A percentile compares a stretch with the other conserved stretches of the same genome.
Conservation (phyloP, 768 basidiomycete species). For the Mycena capillaripes region DNA sequence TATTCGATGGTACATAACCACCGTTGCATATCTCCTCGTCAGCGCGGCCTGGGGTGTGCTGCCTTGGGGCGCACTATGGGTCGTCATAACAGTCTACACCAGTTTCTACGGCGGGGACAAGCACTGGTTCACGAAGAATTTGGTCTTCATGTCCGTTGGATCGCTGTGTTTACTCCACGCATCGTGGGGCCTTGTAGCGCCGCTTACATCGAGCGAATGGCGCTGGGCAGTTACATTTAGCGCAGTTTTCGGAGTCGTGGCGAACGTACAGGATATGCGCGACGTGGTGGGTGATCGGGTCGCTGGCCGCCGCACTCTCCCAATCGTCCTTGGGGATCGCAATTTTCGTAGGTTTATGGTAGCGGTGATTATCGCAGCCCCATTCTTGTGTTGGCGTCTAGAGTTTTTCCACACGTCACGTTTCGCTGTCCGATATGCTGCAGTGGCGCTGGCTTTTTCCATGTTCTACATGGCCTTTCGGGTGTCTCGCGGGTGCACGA, state of each 20-base stretch:
- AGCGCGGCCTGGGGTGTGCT: neutral
- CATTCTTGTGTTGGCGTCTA: neutral
- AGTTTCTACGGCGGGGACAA: neutral
- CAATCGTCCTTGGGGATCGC: constrained; percentile 34
- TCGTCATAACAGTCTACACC: neutral
- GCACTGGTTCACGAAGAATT: constrained; percentile 20
- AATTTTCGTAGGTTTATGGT: neutral
- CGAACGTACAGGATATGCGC: constrained; percentile 56
- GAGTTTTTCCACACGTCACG: neutral
- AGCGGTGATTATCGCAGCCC: neutral
- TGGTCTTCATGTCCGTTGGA: constrained; percentile 14
- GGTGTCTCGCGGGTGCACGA: neutral
- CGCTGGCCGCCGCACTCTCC: constrained; percentile 54
- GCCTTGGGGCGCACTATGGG: neutral
- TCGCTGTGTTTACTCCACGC: neutral
- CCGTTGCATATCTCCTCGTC: neutral
- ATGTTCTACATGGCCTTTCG: constrained; percentile 27
- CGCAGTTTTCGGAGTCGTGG: constrained; percentile 53
- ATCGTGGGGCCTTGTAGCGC: neutral
- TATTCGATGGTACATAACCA: neutral
- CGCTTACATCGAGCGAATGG: neutral
- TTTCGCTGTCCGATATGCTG: neutral
- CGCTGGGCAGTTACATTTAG: neutral
- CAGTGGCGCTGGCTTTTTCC: neutral
- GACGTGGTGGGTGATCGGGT: constrained; percentile 53